Conservation (phyloP, 2,329 filamentous ascomycete genomes). For the Aureobasidium subglaciale region DNA sequence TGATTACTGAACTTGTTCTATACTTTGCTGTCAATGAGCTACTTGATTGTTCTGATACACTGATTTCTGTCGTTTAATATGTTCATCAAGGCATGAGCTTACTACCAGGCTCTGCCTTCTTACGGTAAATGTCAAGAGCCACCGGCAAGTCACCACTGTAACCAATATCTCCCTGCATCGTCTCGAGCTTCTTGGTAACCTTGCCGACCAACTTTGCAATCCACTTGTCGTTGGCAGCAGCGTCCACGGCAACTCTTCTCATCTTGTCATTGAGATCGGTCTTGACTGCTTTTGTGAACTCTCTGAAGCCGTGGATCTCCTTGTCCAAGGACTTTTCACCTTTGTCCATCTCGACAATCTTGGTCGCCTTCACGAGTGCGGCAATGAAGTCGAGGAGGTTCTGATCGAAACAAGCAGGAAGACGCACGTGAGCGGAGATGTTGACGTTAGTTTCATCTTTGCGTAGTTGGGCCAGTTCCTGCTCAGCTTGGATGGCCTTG, state of each 20-base stretch:
- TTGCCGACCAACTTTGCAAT: conserved; percentile 49
- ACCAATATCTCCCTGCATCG: conserved; percentile 44
- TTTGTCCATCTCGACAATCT: conserved; percentile 48
- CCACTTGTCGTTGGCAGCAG: conserved; percentile 45
- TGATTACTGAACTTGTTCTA: no score
- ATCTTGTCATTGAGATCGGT: conserved; percentile 24
- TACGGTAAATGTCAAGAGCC: conserved; percentile 33
- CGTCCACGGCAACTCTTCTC: conserved; percentile 17
- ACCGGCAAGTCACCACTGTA: conserved; percentile 45
- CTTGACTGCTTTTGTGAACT: conserved; percentile 24
- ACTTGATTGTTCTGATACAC: not conserved
- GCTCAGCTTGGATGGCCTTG: conserved; percentile 34
- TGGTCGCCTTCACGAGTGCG: conserved; percentile 50
- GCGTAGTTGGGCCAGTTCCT: conserved; percentile 33
- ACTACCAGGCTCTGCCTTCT: conserved; percentile 27
- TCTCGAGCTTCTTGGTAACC: conserved; percentile 42
- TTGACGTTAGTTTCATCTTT: conserved; percentile 45
- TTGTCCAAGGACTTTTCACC: conserved; percentile 26
- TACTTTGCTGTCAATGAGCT: no score
- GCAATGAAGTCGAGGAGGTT: conserved; percentile 48
- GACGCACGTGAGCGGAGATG: conserved; percentile 41
- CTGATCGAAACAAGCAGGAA: conserved; percentile 46
- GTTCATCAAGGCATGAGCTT: conserved; percentile 29
- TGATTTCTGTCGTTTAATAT: not conserved
- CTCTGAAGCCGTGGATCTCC: conserved; percentile 24